These are phyloP conservation scores for Vigna radiata DNA, from an alignment of 306 rosid species.

Conservation along the genomic window DNA sequence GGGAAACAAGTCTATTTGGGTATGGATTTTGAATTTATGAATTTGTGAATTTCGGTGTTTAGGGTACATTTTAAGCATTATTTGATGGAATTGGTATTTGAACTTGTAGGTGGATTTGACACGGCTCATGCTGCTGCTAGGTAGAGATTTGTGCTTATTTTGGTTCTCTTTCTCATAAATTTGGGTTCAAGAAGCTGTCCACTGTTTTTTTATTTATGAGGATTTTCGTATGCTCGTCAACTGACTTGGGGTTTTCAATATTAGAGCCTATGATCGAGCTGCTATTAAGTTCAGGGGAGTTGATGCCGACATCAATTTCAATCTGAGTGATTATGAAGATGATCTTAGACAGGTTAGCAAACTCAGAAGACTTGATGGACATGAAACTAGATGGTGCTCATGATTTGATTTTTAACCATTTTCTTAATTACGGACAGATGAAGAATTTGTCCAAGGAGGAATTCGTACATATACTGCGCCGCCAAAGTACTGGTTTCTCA, in stretches of 20 bases:
- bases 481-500: constrained; percentile 96
- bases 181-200: background rate
- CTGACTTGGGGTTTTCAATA: constrained; percentile 38
- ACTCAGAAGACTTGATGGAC: constrained; percentile 21
- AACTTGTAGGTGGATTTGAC: constrained; percentile 89
- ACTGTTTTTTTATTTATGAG: background rate
- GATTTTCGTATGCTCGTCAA: constrained; percentile 7
- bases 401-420: constrained; percentile 13
- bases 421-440: constrained; percentile 57
- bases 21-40: constrained; percentile 51
- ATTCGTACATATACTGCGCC: constrained; percentile 91
- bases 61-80: constrained; percentile 38
- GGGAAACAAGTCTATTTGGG: constrained; percentile 98
- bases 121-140: constrained; percentile 99
- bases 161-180: background rate
- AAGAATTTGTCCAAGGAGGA: constrained; percentile 88
- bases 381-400: constrained; percentile 8
- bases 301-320: constrained; percentile 95
- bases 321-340: constrained; percentile 84
- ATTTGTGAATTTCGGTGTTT: constrained; percentile 32
- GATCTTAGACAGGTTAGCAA: constrained; percentile 84
- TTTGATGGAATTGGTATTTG: constrained; percentile 44
- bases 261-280: constrained; percentile 97
- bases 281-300: constrained; percentile 97
- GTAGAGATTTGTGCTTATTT: constrained; percentile 47